A percentile compares a stretch with the other conserved stretches of the same genome.
Conservation (phyloP, 106 monocot genomes). For the Posidonia australis region DNA sequence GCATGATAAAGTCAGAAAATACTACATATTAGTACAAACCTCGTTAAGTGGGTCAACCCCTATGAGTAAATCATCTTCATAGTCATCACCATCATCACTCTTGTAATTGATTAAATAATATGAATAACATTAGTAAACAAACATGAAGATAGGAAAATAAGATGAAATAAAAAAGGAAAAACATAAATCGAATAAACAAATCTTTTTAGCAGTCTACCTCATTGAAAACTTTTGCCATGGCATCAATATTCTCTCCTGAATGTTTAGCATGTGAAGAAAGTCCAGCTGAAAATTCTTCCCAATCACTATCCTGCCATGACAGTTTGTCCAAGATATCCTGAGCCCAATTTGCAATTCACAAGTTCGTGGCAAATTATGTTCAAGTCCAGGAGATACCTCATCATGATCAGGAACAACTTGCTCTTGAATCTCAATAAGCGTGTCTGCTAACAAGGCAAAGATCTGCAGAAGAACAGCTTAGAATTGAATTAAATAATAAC, state of each 20-base stretch:
- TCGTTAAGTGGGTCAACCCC: slow-evolving; percentile 66
- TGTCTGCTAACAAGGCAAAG: slow-evolving; percentile 61
- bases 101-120: slow-evolving; percentile 12
- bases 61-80: slow-evolving; percentile 55
- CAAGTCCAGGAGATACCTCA: slow-evolving; percentile 13
- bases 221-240: slow-evolving; percentile 64
- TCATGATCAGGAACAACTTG: slow-evolving; percentile 45
- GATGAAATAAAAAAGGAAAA: background rate
- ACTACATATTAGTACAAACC: slow-evolving; percentile 28
- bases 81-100: slow-evolving; percentile 49
- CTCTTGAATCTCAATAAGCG: slow-evolving; percentile 71
- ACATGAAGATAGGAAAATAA: background rate
- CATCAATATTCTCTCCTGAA: slow-evolving; percentile 61
- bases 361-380: background rate
- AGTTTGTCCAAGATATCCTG: background rate
- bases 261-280: slow-evolving; percentile 33
- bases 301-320: slow-evolving; percentile 59
- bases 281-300: slow-evolving; percentile 57
- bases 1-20: background rate
- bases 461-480: slow-evolving; percentile 38
- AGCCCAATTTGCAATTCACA: background rate
- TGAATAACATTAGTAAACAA: background rate
- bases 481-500: too few relatives aligned
- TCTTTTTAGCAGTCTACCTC: slow-evolving; percentile 38
- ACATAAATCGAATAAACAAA: slow-evolving; percentile 3